phyloP scores from a whole-genome alignment of 768 basidiomycete genomes.

The Solioccasus polychromus region DNA sequence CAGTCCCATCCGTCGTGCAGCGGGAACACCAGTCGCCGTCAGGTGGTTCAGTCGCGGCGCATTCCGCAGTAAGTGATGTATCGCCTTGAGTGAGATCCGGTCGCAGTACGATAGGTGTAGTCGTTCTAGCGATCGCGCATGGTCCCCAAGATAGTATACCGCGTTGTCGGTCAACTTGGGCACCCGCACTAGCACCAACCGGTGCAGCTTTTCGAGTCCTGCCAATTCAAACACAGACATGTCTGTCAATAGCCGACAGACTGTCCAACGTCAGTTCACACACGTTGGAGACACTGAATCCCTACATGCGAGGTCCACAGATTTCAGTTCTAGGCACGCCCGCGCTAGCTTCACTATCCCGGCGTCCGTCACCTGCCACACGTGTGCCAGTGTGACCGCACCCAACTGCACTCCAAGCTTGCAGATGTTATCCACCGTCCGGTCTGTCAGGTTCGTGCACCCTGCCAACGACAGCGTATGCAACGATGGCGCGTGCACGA shows the following conservation, averaged over 20 bases:
- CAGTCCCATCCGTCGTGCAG: conserved; percentile 66
- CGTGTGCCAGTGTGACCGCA: conserved; percentile 77
- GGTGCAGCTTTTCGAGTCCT: conserved; percentile 61
- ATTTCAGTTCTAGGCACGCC: conserved; percentile 68
- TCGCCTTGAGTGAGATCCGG: conserved; percentile 69
- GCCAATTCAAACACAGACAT: conserved; percentile 81
- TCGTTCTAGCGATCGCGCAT: conserved; percentile 66
- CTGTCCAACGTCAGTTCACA: conserved; percentile 37
- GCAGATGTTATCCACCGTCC: conserved; percentile 62
- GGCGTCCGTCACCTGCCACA: conserved; percentile 74
- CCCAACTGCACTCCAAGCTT: conserved; percentile 75
- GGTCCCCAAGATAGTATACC: conserved; percentile 73
- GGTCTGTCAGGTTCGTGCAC: conserved; percentile 73
- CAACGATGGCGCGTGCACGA: conserved; percentile 72
- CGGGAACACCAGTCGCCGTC: conserved; percentile 74
- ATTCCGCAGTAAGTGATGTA: conserved; percentile 65
- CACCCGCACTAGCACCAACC: conserved; percentile 78
- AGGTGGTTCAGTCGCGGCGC: conserved; percentile 67
- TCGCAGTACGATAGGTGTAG: conserved; percentile 88
- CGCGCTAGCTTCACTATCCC: conserved; percentile 68
- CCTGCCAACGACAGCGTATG: conserved; percentile 76
- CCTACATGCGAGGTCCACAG: conserved; percentile 87
- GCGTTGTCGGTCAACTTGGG: conserved; percentile 83
- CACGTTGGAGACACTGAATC: conserved; percentile 12
- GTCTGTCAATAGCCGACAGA: conserved; percentile 82